Percentiles rank a stretch among this genome's conserved stretches.
Evolutionary conservation across 1,284 basidiomycete genomes (phyloP).

Genomic region (Tylopilus orsonianus): DNA sequence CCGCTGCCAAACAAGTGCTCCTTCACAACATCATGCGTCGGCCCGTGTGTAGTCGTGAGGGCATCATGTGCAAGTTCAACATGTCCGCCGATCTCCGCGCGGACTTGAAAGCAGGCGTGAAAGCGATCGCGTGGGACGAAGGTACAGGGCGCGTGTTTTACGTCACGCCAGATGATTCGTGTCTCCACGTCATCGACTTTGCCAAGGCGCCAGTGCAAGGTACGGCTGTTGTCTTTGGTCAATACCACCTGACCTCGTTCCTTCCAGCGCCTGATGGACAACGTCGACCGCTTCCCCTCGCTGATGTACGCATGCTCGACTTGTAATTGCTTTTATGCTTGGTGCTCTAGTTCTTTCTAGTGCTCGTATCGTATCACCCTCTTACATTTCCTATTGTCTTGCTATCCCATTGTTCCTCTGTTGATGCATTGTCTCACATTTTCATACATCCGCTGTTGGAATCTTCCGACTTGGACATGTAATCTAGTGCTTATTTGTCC

Average conservation of each 20-base stretch:
- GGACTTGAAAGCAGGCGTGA: slow-evolving; percentile 26
- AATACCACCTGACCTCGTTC: too few relatives aligned
- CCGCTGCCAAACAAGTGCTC: slow-evolving; percentile 15
- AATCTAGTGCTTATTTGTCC: slow-evolving; percentile 16
- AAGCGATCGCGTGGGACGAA: slow-evolving; percentile 45
- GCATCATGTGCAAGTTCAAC: slow-evolving; percentile 27
- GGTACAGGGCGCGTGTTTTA: slow-evolving; percentile 42
- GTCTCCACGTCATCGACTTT: slow-evolving; percentile 40
- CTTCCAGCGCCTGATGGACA: slow-evolving; percentile 29
- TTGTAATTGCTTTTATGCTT: slow-evolving; percentile 18
- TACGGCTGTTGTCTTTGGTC: slow-evolving; percentile 21
- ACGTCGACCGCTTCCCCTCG: slow-evolving; percentile 32
- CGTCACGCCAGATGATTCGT: slow-evolving; percentile 28
- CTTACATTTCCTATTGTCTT: neutral
- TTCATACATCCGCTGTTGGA: neutral
- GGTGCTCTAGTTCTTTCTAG: neutral
- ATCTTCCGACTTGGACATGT: slow-evolving; percentile 11
- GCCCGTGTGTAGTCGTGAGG: slow-evolving; percentile 15
- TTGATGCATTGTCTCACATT: neutral
- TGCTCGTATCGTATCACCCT: neutral
- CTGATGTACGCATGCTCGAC: slow-evolving; percentile 35
- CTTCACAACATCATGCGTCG: slow-evolving; percentile 24
- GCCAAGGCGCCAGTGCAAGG: slow-evolving; percentile 38
- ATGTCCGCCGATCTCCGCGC: slow-evolving; percentile 18
- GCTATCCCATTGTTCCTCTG: slow-evolving; percentile 6